phyloP scores from a whole-genome alignment of 2,329 filamentous ascomycete genomes.

The Lachnellula suecica region DNA sequence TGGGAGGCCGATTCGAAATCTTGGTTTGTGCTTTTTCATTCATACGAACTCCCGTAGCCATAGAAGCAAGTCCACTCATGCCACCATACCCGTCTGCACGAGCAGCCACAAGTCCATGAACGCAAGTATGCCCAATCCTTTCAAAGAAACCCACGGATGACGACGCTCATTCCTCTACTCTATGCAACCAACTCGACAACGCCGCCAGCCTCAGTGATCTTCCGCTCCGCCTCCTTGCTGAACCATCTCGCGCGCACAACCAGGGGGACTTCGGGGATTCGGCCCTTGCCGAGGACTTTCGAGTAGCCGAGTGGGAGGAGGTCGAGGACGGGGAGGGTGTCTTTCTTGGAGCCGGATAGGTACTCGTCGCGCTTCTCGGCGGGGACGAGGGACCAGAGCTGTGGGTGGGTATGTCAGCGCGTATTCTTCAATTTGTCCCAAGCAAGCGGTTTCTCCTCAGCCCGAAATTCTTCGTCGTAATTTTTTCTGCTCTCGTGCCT shows the following conservation, averaged over 20 bases:
- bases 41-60: slow-evolving; percentile 20
- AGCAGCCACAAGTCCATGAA: slow-evolving; percentile 4
- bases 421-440: slow-evolving; percentile 15
- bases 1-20: slow-evolving; percentile 1
- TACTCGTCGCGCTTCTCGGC: slow-evolving; percentile 91
- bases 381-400: slow-evolving; percentile 97
- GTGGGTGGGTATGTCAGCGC: slow-evolving; percentile 22
- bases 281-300: slow-evolving; percentile 98
- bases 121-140: slow-evolving; percentile 3
- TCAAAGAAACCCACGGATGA: slow-evolving; percentile 5
- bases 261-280: slow-evolving; percentile 87
- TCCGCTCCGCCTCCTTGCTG: slow-evolving; percentile 93
- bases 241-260: slow-evolving; percentile 96
- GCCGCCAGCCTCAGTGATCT: slow-evolving; percentile 98
- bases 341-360: slow-evolving; percentile 74
- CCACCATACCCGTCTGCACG: slow-evolving; percentile 6
- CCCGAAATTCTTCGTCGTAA: background rate
- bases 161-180: slow-evolving; percentile 28
- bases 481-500: too few relatives aligned
- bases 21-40: slow-evolving; percentile 19
- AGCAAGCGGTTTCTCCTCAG: too few relatives aligned
- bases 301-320: slow-evolving; percentile 96
- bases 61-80: too few relatives aligned
- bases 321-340: slow-evolving; percentile 96
- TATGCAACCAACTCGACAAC: slow-evolving; percentile 95